A percentile compares a stretch with the other conserved stretches of the same genome.
These are phyloP conservation scores for Pseudomonodictys pantanalensis DNA, from an alignment of 495 filamentous ascomycete species.

Conservation along the genomic window DNA sequence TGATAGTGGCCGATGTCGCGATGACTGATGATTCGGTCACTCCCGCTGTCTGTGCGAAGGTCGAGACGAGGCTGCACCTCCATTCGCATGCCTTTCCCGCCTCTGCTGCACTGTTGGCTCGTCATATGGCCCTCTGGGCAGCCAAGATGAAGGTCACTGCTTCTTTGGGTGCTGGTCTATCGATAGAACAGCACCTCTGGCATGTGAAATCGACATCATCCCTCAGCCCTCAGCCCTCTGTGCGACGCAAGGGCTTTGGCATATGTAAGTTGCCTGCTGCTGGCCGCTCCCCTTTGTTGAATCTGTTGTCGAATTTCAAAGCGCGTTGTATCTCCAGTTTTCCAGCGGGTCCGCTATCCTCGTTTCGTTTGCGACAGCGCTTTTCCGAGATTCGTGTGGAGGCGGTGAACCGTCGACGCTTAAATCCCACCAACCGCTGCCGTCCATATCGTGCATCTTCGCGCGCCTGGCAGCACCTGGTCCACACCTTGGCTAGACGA, in stretches of 20 bases:
- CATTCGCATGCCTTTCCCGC: slow-evolving; percentile 9
- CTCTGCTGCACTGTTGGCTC: background rate
- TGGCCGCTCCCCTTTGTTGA: background rate
- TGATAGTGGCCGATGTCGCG: slow-evolving; percentile 20
- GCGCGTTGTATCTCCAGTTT: slow-evolving; percentile 5
- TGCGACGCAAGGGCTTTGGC: slow-evolving; percentile 1
- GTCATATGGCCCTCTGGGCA: slow-evolving; percentile 4
- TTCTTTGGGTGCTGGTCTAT: background rate
- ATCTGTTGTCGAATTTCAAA: background rate
- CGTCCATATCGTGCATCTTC: background rate
- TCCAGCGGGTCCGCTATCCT: slow-evolving; percentile 4
- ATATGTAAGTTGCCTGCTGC: background rate
- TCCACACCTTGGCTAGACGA: slow-evolving; percentile 4
- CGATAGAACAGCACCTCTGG: background rate
- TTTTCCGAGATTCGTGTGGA: slow-evolving; percentile 17
- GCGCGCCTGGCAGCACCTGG: slow-evolving; percentile 8
- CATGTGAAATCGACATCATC: slow-evolving; percentile 22
- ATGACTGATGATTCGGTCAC: slow-evolving; percentile 12
- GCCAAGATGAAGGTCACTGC: slow-evolving; percentile 7
- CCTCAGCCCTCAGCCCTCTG: slow-evolving; percentile 12
- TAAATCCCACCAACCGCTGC: slow-evolving; percentile 13
- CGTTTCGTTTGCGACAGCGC: slow-evolving; percentile 3
- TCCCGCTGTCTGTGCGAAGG: slow-evolving; percentile 2
- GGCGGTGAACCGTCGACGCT: slow-evolving; percentile 25
- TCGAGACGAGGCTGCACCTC: slow-evolving; percentile 18